Evolutionary conservation across 2,329 filamentous ascomycete genomes (phyloP).

Genomic region (Microcyclosporella mali): DNA sequence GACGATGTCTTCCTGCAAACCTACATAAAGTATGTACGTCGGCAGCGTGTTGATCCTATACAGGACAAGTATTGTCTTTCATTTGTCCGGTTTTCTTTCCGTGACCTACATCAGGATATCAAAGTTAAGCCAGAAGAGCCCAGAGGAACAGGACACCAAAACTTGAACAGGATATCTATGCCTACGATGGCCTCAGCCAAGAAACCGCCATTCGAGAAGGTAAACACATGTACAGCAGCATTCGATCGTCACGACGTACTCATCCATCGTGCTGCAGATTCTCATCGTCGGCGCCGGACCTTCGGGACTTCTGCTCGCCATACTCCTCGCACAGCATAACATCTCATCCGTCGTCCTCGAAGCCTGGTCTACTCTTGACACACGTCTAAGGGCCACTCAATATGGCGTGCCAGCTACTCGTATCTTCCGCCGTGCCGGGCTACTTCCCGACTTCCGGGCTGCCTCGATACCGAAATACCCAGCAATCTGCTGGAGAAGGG

Average conservation of each 20-base stretch:
- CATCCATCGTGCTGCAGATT: no score
- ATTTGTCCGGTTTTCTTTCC: no score
- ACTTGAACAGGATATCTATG: no score
- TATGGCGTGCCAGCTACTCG: slow-evolving; percentile 39
- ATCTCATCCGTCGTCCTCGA: slow-evolving; percentile 24
- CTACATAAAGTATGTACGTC: no score
- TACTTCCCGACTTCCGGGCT: slow-evolving; percentile 33
- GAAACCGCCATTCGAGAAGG: no score
- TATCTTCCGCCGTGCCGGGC: slow-evolving; percentile 33
- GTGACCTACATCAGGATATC: no score
- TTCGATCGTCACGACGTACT: neutral
- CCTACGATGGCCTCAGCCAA: no score
- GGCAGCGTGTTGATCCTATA: no score
- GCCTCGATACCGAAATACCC: slow-evolving; percentile 22
- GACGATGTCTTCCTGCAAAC: no score
- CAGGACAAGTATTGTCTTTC: no score
- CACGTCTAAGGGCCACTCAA: slow-evolving; percentile 38
- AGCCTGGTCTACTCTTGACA: slow-evolving; percentile 21
- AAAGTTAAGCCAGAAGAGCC: no score
- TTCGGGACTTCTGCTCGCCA: slow-evolving; percentile 24
- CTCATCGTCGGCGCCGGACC: slow-evolving; percentile 30
- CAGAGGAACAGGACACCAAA: no score
- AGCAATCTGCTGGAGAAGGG: slow-evolving; percentile 25
- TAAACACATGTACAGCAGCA: neutral
- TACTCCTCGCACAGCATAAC: slow-evolving; percentile 21